phyloP scores from a whole-genome alignment of 2,329 filamentous ascomycete species.

The Pseudodiploospora longispora region DNA sequence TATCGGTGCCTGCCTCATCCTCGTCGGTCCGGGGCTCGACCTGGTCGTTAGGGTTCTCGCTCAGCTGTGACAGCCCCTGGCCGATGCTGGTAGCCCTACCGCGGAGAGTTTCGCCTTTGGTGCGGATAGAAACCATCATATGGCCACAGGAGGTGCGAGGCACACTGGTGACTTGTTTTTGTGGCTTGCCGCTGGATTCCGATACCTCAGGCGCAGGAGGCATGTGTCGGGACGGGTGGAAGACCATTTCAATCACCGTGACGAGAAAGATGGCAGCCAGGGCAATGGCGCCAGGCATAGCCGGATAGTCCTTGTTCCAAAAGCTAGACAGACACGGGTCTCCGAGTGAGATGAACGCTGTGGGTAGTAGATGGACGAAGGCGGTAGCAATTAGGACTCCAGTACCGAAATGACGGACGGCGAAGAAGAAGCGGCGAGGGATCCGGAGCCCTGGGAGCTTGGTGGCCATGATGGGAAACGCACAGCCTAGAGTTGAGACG shows the following conservation, averaged over 20 bases:
- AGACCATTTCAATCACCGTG: slow-evolving; percentile 69
- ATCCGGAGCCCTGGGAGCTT: slow-evolving; percentile 45
- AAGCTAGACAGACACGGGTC: slow-evolving; percentile 63
- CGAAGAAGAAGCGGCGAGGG: slow-evolving; percentile 47
- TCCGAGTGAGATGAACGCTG: slow-evolving; percentile 54
- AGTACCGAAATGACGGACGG: slow-evolving; percentile 64
- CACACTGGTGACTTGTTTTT: too few relatives aligned
- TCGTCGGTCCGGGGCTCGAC: slow-evolving; percentile 2
- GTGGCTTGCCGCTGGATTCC: slow-evolving; percentile 1
- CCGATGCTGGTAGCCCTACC: slow-evolving; percentile 27
- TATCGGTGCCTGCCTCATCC: slow-evolving; percentile 5
- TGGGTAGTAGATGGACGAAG: slow-evolving; percentile 67
- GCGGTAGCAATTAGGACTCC: slow-evolving; percentile 69
- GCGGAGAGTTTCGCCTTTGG: slow-evolving; percentile 22
- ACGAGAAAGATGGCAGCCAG: slow-evolving; percentile 74
- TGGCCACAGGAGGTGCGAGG: slow-evolving; percentile 7
- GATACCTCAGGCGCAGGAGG: slow-evolving; percentile 8
- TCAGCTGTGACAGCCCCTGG: slow-evolving; percentile 22
- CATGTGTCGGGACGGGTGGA: slow-evolving; percentile 35
- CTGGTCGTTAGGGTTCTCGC: slow-evolving; percentile 10
- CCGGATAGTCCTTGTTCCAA: slow-evolving; percentile 67
- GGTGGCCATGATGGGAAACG: slow-evolving; percentile 47
- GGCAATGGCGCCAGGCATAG: slow-evolving; percentile 72
- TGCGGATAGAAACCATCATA: slow-evolving; percentile 21
- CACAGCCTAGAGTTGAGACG: slow-evolving; percentile 40